These are phyloP conservation scores for Phragmites australis DNA, from an alignment of 176 grass and related monocot genomes.

Conservation along the genomic window DNA sequence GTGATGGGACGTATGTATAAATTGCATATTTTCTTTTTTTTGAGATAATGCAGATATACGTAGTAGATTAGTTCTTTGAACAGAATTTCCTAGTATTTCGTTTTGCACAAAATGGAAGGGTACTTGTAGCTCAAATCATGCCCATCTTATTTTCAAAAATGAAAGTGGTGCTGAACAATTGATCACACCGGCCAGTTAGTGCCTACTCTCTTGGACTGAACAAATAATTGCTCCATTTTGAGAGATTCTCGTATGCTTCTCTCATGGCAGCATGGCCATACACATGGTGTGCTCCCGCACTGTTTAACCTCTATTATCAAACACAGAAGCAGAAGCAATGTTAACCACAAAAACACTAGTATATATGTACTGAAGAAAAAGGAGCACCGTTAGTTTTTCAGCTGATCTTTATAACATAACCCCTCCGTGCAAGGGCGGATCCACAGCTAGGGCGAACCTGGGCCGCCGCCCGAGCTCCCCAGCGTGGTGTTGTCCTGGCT, in stretches of 20 bases:
- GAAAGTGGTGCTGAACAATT: neutral
- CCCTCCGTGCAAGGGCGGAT: too few relatives aligned
- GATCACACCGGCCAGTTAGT: neutral
- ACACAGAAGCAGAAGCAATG: neutral
- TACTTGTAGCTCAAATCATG: too few relatives aligned
- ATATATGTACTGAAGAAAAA: too few relatives aligned
- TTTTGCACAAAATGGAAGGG: neutral
- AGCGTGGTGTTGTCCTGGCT: too few relatives aligned
- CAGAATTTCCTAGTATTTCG: neutral
- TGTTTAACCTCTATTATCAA: neutral
- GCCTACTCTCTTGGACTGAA: conserved; percentile 27
- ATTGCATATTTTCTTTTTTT: neutral
- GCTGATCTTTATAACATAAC: too few relatives aligned
- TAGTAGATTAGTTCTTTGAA: too few relatives aligned
- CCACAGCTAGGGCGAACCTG: too few relatives aligned
- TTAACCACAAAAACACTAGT: neutral
- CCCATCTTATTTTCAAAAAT: neutral
- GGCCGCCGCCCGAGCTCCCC: too few relatives aligned
- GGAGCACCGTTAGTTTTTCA: too few relatives aligned
- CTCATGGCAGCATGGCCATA: neutral
- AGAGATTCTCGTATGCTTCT: neutral
- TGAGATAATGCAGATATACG: neutral
- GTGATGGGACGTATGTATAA: neutral
- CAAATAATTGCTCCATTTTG: conserved; percentile 19
- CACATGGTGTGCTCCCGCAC: conserved; percentile 11